Conservation (phyloP, 192 early-diverging fungal genomes). For the Pilobolus umbonatus region DNA sequence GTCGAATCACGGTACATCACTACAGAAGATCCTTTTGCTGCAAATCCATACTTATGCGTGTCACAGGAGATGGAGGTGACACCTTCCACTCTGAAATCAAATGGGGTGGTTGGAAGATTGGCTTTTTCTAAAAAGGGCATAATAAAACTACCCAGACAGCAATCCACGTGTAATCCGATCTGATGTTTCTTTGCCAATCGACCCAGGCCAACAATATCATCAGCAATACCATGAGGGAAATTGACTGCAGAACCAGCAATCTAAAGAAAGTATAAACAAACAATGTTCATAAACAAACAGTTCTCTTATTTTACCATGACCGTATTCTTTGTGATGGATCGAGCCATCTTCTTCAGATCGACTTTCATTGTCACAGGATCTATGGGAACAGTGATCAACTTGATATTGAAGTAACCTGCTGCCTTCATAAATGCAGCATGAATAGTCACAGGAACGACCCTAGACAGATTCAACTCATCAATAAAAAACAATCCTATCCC, state of each 20-base stretch:
- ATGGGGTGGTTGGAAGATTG: constrained; percentile 74
- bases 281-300: neutral
- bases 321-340: constrained; percentile 88
- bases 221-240: constrained; percentile 91
- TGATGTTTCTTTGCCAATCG: constrained; percentile 73
- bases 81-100: constrained; percentile 88
- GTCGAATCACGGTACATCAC: constrained; percentile 83
- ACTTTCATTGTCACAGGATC: constrained; percentile 72
- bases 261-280: constrained; percentile 17
- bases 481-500: neutral
- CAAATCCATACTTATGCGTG: constrained; percentile 99
- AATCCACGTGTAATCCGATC: constrained; percentile 91
- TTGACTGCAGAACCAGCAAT: constrained; percentile 88
- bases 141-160: constrained; percentile 94
- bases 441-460: constrained; percentile 85
- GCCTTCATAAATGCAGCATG: constrained; percentile 98
- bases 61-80: constrained; percentile 96
- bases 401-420: constrained; percentile 86
- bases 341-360: constrained; percentile 66
- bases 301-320: constrained; percentile 56
- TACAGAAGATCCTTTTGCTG: constrained; percentile 95
- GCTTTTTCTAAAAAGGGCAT: constrained; percentile 92
- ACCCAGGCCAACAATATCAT: constrained; percentile 81
- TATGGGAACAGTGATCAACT: constrained; percentile 79
- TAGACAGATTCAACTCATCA: constrained; percentile 33